Conservation (phyloP, 148 eudicot species). For the Euryodendron excelsum region DNA sequence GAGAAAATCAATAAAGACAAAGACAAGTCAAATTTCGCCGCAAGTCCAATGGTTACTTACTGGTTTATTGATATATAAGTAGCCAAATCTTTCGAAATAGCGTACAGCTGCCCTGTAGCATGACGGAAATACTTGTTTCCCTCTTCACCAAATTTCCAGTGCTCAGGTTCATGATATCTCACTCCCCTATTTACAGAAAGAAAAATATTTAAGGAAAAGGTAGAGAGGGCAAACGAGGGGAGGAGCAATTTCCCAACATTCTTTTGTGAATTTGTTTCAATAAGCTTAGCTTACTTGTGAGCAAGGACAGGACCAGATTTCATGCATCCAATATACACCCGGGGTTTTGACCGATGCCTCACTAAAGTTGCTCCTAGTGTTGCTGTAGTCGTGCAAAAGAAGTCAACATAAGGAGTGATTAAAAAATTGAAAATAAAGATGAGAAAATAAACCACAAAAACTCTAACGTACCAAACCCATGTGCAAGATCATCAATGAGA, state of each 20-base stretch:
- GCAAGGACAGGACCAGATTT: conserved; percentile 95
- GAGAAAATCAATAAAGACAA: background rate
- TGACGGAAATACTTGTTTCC: conserved; percentile 82
- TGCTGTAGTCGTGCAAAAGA: conserved; percentile 35
- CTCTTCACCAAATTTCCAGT: conserved; percentile 81
- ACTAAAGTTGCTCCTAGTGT: conserved; percentile 61
- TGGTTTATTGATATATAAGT: conserved; percentile 59
- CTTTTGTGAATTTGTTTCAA: background rate
- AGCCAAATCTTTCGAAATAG: conserved; percentile 73
- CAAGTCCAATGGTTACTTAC: conserved; percentile 37
- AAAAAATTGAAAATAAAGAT: background rate
- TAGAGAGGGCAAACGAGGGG: background rate
- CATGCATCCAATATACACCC: conserved; percentile 87
- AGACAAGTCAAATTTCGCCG: background rate
- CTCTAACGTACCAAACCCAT: background rate
- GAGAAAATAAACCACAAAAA: background rate
- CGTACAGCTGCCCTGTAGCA: conserved; percentile 83
- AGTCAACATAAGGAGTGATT: background rate
- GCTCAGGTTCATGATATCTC: conserved; percentile 83
- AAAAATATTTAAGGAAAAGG: background rate
- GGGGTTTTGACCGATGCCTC: conserved; percentile 62
- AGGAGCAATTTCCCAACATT: background rate
- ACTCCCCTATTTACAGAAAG: conserved; percentile 51
- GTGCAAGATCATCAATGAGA: background rate
- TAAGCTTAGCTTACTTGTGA: conserved; percentile 50